Conservation (phyloP, 192 early-diverging fungal species). For the Chytriomyces sp. region DNA sequence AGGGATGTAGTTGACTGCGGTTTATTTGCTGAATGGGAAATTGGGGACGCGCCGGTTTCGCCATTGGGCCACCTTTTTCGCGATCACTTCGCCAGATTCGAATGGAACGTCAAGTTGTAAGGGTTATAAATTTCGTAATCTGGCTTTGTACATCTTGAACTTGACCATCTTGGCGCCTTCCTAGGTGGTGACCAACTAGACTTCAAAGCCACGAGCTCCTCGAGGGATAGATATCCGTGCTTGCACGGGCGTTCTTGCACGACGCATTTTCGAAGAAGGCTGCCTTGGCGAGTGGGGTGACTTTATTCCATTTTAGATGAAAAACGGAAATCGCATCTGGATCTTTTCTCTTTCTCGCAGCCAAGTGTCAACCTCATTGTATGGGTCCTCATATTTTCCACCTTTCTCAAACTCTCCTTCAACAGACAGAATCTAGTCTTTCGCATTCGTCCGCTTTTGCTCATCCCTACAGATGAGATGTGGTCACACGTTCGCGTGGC, state of each 20-base stretch:
- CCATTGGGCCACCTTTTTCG: not conserved
- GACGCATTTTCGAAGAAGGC: not conserved
- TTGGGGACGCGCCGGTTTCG: conserved; percentile 16
- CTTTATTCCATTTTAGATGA: conserved; percentile 5
- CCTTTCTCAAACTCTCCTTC: not conserved
- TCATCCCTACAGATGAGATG: not conserved
- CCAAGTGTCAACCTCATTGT: not conserved
- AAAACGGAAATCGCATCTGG: not conserved
- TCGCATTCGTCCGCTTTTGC: not conserved
- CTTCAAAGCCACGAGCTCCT: conserved; percentile 84
- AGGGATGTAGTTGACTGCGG: conserved; percentile 55
- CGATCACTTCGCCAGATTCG: not conserved
- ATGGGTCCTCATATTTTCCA: not conserved
- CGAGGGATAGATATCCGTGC: conserved; percentile 74
- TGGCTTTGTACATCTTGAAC: conserved; percentile 60
- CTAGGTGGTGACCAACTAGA: conserved; percentile 67
- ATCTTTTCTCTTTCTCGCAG: not conserved
- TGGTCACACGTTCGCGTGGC: not conserved
- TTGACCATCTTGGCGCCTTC: conserved; percentile 68
- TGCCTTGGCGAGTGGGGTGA: not conserved
- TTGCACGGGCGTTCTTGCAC: too few relatives aligned
- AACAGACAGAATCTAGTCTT: not conserved
- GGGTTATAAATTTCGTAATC: conserved; percentile 4
- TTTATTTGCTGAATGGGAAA: conserved; percentile 27
- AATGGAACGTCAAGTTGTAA: not conserved